Base-by-base conservation (phyloP, 2,329 filamentous ascomycete species). In the Coccinonectria pachysandricola region DNA sequence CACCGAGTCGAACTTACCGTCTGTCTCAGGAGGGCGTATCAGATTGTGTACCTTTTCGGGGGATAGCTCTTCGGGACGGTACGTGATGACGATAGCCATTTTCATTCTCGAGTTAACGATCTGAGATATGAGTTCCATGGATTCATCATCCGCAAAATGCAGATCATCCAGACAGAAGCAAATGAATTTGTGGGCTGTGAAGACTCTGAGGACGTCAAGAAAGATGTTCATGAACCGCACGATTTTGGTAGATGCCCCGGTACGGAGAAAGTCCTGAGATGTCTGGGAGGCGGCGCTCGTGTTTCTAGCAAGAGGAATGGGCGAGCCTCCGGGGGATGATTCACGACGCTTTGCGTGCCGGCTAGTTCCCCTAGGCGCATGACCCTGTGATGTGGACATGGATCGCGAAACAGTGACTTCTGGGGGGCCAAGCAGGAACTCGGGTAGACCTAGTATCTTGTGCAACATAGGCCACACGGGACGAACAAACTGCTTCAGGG, bases 111-210 rank as follows among this genome's bases (percentile, higher is more conserved):
- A 75, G 26, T 68, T 66, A 29, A 93, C 74, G 27, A 95, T 85
- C 43, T 86, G 79, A 10, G 78, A 71, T 19, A 95, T 78, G 27
- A 95, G 62, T 31, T 93, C 84, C 24, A 91, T 59, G 9, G 81
- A 91, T 52, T 95, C 88, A 14, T 80, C 73, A 48, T 95, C 88
- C 6, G 86, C 85, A 52, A 85, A 91, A 43, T 95, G 86, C 16
- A 95, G 59, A 52, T 95, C 88, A 46, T 95, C 88, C 15, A 95
- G 58, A 42, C 78, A 86, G 42, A 94, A 77, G 46, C 84, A 92
- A 28, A 94, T 86, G 43, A 94, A 76, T 43, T 87, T 91, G 49
- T 87, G 77, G 12, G 77, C 67, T 0, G 84, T 80, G 29, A 96
- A 76, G 21, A 92, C 72, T 27, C 83, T 73, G 26, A 95, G 55